Evolutionary conservation across 1,284 basidiomycete genomes (phyloP).

Genomic region (Mycena sp.): DNA sequence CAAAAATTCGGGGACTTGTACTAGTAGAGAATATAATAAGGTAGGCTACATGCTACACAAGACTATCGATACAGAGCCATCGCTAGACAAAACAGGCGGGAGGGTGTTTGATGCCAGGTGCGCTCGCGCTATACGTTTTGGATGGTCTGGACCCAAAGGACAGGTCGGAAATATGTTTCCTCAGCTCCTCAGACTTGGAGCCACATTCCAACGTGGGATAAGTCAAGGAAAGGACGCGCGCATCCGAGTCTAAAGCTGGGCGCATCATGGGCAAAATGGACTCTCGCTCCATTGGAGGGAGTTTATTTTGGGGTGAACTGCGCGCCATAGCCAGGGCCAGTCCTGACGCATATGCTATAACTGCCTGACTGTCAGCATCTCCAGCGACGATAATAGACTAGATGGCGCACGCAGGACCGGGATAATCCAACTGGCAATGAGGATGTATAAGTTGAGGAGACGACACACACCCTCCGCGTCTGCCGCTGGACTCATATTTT

Average conservation of each 20-base stretch:
- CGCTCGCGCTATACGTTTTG: too few relatives aligned
- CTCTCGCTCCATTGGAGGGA: slow-evolving; percentile 20
- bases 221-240: slow-evolving; percentile 6
- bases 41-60: too few relatives aligned
- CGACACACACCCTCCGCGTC: slow-evolving; percentile 57
- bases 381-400: slow-evolving; percentile 44
- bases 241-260: slow-evolving; percentile 4
- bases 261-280: slow-evolving; percentile 35
- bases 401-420: slow-evolving; percentile 59
- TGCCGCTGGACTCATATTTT: slow-evolving; percentile 42
- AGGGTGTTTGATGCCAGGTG: background rate
- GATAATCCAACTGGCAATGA: slow-evolving; percentile 63
- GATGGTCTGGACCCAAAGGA: too few relatives aligned
- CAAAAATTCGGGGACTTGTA: too few relatives aligned
- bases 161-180: too few relatives aligned
- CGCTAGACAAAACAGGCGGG: too few relatives aligned
- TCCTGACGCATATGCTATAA: slow-evolving; percentile 16
- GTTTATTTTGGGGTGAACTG: slow-evolving; percentile 23
- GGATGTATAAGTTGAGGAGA: slow-evolving; percentile 58
- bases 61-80: too few relatives aligned
- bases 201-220: background rate
- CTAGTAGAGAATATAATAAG: too few relatives aligned
- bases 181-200: background rate
- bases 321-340: slow-evolving; percentile 18
- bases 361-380: slow-evolving; percentile 39